phyloP scores from a whole-genome alignment of 345 rosid genomes.

The Orychophragmus violaceus region DNA sequence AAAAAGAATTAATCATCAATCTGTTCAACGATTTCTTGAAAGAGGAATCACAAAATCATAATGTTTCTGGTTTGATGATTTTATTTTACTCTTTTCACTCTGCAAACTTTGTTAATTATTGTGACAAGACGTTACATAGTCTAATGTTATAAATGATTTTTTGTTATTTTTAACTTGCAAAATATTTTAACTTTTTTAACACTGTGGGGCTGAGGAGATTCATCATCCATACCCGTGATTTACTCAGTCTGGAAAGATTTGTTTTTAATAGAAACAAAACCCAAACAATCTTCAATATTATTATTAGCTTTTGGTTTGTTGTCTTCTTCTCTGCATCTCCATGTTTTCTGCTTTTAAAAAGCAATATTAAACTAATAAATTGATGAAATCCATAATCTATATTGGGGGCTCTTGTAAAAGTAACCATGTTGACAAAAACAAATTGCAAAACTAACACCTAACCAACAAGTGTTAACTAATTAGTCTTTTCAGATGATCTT shows the following conservation, averaged over 20 bases:
- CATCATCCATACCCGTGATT: slow-evolving; percentile 29
- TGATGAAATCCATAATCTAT: slow-evolving; percentile 14
- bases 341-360: slow-evolving; percentile 14
- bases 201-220: not conserved
- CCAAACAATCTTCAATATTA: slow-evolving; percentile 4
- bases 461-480: no score
- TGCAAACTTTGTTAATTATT: not conserved
- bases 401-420: no score
- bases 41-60: not conserved
- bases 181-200: not conserved
- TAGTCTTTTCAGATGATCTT: no score
- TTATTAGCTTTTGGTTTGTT: slow-evolving; percentile 14
- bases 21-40: not conserved
- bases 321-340: slow-evolving; percentile 20
- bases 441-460: no score
- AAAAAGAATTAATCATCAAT: not conserved
- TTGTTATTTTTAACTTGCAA: not conserved
- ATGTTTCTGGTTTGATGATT: not conserved
- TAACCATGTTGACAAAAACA: no score
- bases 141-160: not conserved
- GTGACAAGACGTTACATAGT: not conserved
- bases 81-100: not conserved
- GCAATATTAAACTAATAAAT: slow-evolving; percentile 2
- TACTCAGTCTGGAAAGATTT: not conserved
- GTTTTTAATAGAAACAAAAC: not conserved